phyloP scores from a whole-genome alignment of 2,329 filamentous ascomycete genomes.

The Hypoxylon sp. region DNA sequence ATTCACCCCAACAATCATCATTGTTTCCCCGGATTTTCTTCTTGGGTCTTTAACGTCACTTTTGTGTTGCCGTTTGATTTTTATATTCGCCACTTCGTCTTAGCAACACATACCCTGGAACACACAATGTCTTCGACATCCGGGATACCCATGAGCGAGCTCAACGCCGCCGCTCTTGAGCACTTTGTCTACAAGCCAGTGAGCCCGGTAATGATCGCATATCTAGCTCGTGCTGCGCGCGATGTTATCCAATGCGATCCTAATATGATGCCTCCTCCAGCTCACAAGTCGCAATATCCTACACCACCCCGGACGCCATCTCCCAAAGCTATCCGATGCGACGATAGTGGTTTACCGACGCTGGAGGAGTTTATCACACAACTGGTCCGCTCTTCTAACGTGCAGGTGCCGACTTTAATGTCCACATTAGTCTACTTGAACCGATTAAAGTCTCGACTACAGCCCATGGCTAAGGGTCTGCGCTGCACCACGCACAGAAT shows the following conservation, averaged over 20 bases:
- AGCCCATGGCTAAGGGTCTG: slow-evolving; percentile 95
- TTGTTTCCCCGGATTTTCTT: slow-evolving; percentile 48
- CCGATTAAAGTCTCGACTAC: slow-evolving; percentile 85
- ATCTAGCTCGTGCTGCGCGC: slow-evolving; percentile 80
- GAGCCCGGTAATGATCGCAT: slow-evolving; percentile 80
- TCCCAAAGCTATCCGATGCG: slow-evolving; percentile 61
- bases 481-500: slow-evolving; percentile 97
- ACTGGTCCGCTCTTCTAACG: slow-evolving; percentile 91
- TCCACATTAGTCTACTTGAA: slow-evolving; percentile 94
- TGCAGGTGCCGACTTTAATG: slow-evolving; percentile 98
- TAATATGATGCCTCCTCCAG: slow-evolving; percentile 65
- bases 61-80: slow-evolving; percentile 13
- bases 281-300: slow-evolving; percentile 58
- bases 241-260: slow-evolving; percentile 86
- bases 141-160: slow-evolving; percentile 65
- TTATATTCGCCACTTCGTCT: slow-evolving; percentile 18
- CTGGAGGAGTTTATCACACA: slow-evolving; percentile 93
- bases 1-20: slow-evolving; percentile 41
- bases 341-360: slow-evolving; percentile 76
- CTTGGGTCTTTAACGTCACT: slow-evolving; percentile 30
- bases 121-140: slow-evolving; percentile 64
- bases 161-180: slow-evolving; percentile 82
- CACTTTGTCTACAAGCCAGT: slow-evolving; percentile 85
- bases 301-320: slow-evolving; percentile 67
- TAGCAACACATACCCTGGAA: slow-evolving; percentile 41